Evolutionary conservation across 108 stramenopile species (phyloP).

Genomic region (Pseudonitzschia multistriata): DNA sequence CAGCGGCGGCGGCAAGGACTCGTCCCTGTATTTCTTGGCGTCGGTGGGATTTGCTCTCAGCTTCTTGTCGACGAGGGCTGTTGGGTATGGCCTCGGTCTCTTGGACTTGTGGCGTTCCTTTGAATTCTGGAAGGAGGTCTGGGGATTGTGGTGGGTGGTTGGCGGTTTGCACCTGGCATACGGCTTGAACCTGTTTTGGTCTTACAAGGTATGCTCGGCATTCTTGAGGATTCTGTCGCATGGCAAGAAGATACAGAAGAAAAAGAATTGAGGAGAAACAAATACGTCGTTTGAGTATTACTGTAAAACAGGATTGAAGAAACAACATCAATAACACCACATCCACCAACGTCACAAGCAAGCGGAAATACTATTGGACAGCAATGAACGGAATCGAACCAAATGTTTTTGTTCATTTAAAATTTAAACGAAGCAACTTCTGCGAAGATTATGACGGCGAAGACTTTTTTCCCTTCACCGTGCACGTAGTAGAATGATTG

Average conservation of each 20-base stretch:
- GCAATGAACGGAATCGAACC: too few species aligned
- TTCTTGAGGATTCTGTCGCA: not conserved
- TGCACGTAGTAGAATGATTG: too few species aligned
- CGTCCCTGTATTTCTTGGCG: not conserved
- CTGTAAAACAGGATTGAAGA: too few species aligned
- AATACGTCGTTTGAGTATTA: too few species aligned
- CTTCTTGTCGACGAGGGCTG: slow-evolving; percentile 10
- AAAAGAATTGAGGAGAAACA: not conserved
- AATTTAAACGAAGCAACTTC: too few species aligned
- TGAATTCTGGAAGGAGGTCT: not conserved
- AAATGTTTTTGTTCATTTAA: too few species aligned
- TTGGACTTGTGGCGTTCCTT: slow-evolving; percentile 8
- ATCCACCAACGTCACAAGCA: too few species aligned
- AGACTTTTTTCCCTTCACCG: too few species aligned
- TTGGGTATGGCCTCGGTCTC: slow-evolving; percentile 22
- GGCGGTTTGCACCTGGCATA: slow-evolving; percentile 13
- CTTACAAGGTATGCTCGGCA: slow-evolving; percentile 16
- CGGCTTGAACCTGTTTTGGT: slow-evolving; percentile 25
- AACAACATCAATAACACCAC: too few species aligned
- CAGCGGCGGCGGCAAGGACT: not conserved
- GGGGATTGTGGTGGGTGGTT: slow-evolving; percentile 7
- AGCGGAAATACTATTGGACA: too few species aligned
- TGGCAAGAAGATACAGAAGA: not conserved
- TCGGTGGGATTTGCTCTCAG: slow-evolving; percentile 10
- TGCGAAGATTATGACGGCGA: too few species aligned